phyloP scores from a whole-genome alignment of 2,329 filamentous ascomycete species.

The Aspergillus alliaceus region DNA sequence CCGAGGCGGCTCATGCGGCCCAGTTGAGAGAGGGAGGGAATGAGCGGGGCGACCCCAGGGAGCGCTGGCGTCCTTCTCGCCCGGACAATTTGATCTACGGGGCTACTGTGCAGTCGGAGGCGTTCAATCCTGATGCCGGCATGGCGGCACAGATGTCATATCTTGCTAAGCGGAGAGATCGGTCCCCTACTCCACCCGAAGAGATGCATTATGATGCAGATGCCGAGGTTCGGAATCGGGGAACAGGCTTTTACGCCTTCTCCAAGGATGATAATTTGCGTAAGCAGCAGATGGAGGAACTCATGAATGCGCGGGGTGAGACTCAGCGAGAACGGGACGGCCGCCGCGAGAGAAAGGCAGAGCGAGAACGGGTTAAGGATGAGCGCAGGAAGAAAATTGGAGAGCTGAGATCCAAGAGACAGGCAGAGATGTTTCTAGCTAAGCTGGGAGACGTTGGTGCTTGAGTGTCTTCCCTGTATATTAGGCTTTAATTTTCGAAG shows the following conservation, averaged over 20 bases:
- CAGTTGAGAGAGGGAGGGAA: slow-evolving; percentile 45
- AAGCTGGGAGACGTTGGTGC: slow-evolving; percentile 46
- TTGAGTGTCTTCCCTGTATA: not conserved
- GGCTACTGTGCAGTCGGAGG: slow-evolving; percentile 77
- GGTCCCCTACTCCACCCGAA: slow-evolving; percentile 75
- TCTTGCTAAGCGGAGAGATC: slow-evolving; percentile 75
- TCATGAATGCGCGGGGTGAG: slow-evolving; percentile 66
- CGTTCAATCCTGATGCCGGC: slow-evolving; percentile 74
- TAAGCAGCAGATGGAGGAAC: slow-evolving; percentile 71
- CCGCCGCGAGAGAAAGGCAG: slow-evolving; percentile 58
- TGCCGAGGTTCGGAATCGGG: slow-evolving; percentile 80
- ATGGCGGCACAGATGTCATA: slow-evolving; percentile 70
- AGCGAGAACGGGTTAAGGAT: slow-evolving; percentile 63
- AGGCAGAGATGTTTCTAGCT: slow-evolving; percentile 72
- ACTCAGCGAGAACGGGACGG: slow-evolving; percentile 65
- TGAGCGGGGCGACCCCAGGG: slow-evolving; percentile 12
- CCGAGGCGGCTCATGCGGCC: slow-evolving; percentile 65
- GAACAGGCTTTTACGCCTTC: slow-evolving; percentile 90
- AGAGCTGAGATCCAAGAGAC: slow-evolving; percentile 60
- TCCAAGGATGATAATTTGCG: slow-evolving; percentile 69
- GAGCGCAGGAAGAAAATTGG: slow-evolving; percentile 50
- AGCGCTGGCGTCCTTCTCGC: slow-evolving; percentile 46
- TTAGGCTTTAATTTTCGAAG: slow-evolving; percentile 5
- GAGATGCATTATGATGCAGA: slow-evolving; percentile 83
- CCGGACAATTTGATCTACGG: slow-evolving; percentile 78